A percentile compares a stretch with the other conserved stretches of the same genome.
These are phyloP conservation scores for Astrothelium macrocarpum DNA, from an alignment of 495 filamentous ascomycete species.

Conservation along the genomic window DNA sequence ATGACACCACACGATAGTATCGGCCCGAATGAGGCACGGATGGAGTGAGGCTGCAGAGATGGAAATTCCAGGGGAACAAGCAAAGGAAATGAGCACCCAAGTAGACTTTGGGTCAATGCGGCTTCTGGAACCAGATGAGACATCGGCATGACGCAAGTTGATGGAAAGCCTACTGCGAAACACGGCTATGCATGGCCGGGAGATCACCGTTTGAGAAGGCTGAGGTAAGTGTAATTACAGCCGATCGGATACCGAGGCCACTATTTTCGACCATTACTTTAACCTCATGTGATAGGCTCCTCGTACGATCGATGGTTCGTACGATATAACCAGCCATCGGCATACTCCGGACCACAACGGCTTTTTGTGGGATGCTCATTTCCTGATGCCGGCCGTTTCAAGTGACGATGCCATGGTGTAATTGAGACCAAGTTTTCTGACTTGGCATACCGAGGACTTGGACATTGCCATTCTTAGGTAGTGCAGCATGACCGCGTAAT, in stretches of 20 bases:
- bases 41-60: not conserved
- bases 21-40: not conserved
- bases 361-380: not conserved
- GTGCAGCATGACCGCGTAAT: not conserved
- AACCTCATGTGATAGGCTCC: not conserved
- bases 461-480: not conserved
- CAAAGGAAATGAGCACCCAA: not conserved
- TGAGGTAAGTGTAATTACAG: not conserved
- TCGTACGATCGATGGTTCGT: not conserved
- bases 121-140: constrained; percentile 5
- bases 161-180: not conserved
- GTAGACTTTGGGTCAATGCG: not conserved
- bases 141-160: constrained; percentile 4
- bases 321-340: not conserved
- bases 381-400: not conserved
- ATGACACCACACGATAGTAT: not conserved
- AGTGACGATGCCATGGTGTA: not conserved
- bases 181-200: not conserved
- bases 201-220: not conserved
- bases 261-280: not conserved
- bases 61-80: not conserved
- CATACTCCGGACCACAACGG: not conserved
- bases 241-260: not conserved
- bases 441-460: not conserved
- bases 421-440: not conserved